phyloP scores from a whole-genome alignment of 2,329 filamentous ascomycete genomes.

The Aureobasidium sp. region DNA sequence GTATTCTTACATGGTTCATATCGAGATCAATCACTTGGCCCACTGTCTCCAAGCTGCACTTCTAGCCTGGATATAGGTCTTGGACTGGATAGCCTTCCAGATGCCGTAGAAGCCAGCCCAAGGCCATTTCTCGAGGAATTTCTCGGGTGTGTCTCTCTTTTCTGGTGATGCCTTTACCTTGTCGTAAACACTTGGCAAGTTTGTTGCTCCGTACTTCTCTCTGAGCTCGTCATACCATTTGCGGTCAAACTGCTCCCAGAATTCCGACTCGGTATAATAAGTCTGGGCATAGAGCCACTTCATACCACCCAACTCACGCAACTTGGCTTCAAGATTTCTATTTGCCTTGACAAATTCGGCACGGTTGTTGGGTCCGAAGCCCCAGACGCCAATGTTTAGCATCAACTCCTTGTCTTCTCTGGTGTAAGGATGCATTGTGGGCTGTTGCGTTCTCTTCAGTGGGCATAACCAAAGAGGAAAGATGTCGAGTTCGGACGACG shows the following conservation, averaged over 20 bases:
- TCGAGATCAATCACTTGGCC: background rate
- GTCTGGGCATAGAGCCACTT: slow-evolving; percentile 66
- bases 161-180: slow-evolving; percentile 36
- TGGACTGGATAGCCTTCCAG: slow-evolving; percentile 17
- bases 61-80: slow-evolving; percentile 17
- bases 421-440: slow-evolving; percentile 28
- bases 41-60: slow-evolving; percentile 13
- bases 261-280: slow-evolving; percentile 61
- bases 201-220: slow-evolving; percentile 50
- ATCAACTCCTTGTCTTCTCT: slow-evolving; percentile 29
- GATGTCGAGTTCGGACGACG: slow-evolving; percentile 33
- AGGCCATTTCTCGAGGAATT: slow-evolving; percentile 14
- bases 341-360: slow-evolving; percentile 49
- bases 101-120: slow-evolving; percentile 17
- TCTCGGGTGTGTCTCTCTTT: background rate
- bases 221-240: slow-evolving; percentile 53
- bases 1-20: background rate
- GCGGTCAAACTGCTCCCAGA: slow-evolving; percentile 58
- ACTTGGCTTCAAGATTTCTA: slow-evolving; percentile 52
- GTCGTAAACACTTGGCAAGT: slow-evolving; percentile 59
- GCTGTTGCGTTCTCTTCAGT: slow-evolving; percentile 23
- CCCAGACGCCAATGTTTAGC: slow-evolving; percentile 60
- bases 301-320: slow-evolving; percentile 54
- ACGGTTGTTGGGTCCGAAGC: slow-evolving; percentile 30
- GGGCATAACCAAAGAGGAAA: slow-evolving; percentile 46